These are phyloP conservation scores for Geotrichum klebahnii DNA, from an alignment of 1,139 yeast genomes.

Conservation along the genomic window DNA sequence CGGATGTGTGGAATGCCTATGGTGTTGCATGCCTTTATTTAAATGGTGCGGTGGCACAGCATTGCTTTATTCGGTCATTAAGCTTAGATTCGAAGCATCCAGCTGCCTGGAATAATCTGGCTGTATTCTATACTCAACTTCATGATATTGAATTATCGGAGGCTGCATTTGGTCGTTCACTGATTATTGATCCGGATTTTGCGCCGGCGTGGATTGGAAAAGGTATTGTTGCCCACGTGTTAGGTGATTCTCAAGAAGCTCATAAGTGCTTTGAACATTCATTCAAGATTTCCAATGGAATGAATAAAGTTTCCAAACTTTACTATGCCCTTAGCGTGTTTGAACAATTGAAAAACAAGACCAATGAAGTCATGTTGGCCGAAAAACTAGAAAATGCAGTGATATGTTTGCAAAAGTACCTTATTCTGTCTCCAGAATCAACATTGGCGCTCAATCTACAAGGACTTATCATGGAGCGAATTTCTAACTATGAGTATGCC, in stretches of 20 bases:
- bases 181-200: constrained; percentile 74
- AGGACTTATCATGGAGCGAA: constrained; percentile 55
- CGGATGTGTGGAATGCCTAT: constrained; percentile 75
- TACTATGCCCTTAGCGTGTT: constrained; percentile 64
- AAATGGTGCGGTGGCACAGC: constrained; percentile 78
- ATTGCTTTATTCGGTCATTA: constrained; percentile 81
- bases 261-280: constrained; percentile 69
- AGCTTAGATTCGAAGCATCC: constrained; percentile 66
- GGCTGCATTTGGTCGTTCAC: constrained; percentile 69
- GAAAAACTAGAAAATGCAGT: constrained; percentile 47
- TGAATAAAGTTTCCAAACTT: constrained; percentile 59
- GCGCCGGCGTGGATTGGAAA: constrained; percentile 84
- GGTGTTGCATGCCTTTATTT: constrained; percentile 64
- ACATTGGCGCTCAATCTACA: constrained; percentile 55
- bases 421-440: constrained; percentile 64
- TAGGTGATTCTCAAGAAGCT: constrained; percentile 54
- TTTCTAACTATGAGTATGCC: constrained; percentile 57
- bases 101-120: constrained; percentile 75
- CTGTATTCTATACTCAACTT: constrained; percentile 63
- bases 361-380: constrained; percentile 10
- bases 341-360: constrained; percentile 25
- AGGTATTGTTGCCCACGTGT: constrained; percentile 61
- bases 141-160: constrained; percentile 71
- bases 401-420: constrained; percentile 67
- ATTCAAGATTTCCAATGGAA: constrained; percentile 68